A percentile compares a stretch with the other conserved stretches of the same genome.
Conservation (phyloP, 768 basidiomycete genomes). For the Serendipita sp. region DNA sequence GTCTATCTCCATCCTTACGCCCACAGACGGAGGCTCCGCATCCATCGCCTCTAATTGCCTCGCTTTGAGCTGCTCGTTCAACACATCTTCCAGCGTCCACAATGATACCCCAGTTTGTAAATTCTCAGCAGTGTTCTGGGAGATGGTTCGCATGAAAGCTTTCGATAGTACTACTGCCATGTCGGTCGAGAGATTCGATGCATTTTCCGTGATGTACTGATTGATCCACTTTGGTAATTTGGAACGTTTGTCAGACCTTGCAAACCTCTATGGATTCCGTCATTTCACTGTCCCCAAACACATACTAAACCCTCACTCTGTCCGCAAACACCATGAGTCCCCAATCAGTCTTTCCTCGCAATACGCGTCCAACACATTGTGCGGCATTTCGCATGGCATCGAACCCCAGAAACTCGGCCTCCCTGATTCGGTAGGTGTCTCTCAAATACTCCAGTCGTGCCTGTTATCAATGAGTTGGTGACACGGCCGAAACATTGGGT, state of each 20-base stretch:
- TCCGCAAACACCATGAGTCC: constrained; percentile 99
- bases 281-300: background rate
- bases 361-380: constrained; percentile 93
- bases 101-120: constrained; percentile 79
- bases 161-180: constrained; percentile 92
- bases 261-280: constrained; percentile 49
- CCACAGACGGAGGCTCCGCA: constrained; percentile 15
- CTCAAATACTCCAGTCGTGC: constrained; percentile 93
- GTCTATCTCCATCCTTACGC: constrained; percentile 26
- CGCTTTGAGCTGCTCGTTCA: constrained; percentile 71
- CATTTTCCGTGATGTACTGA: constrained; percentile 96
- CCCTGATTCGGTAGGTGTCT: constrained; percentile 95
- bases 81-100: constrained; percentile 87
- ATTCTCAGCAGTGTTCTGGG: constrained; percentile 92
- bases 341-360: constrained; percentile 99
- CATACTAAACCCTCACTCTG: constrained; percentile 41
- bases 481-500: background rate
- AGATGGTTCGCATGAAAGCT: constrained; percentile 95
- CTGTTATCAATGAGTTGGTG: constrained; percentile 9
- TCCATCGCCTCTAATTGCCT: constrained; percentile 42
- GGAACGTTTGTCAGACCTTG: constrained; percentile 80
- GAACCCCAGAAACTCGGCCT: constrained; percentile 97
- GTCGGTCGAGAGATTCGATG: constrained; percentile 93
- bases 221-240: constrained; percentile 99
- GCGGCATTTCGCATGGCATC: constrained; percentile 99